phyloP scores from a whole-genome alignment of 202 grass and related monocot species.

The Schoenoplectus tabernaemontani region DNA sequence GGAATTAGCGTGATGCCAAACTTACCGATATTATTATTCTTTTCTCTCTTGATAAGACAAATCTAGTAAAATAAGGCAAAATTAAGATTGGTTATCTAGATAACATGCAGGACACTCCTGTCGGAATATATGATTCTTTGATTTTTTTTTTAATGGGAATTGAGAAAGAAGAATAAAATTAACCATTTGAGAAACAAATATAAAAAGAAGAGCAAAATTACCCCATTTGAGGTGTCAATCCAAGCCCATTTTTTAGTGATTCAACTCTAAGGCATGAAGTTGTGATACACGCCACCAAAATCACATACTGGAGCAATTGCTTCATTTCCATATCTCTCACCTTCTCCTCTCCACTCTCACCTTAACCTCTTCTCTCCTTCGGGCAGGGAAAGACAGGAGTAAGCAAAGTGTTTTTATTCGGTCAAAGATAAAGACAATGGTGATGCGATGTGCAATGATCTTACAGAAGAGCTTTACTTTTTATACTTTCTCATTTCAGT shows the following conservation, averaged over 20 bases:
- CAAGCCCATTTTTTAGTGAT: slow-evolving; percentile 42
- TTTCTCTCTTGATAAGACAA: not conserved
- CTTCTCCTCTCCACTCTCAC: no score
- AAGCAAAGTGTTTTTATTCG: not conserved
- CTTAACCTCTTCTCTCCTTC: not conserved
- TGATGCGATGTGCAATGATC: not conserved
- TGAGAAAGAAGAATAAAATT: slow-evolving; percentile 5
- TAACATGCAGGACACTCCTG: not conserved
- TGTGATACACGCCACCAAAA: not conserved
- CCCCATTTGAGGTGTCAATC: slow-evolving; percentile 70
- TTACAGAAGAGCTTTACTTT: not conserved
- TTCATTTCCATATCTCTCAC: not conserved
- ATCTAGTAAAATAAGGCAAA: not conserved
- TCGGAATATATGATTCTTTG: not conserved
- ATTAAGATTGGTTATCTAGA: not conserved
- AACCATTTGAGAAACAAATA: not conserved
- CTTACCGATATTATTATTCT: not conserved
- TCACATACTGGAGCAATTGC: not conserved
- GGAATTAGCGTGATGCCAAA: not conserved
- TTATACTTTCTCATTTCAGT: not conserved
- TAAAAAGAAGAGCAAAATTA: slow-evolving; percentile 7
- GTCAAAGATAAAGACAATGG: not conserved
- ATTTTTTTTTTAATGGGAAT: not conserved
- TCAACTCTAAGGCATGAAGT: not conserved
- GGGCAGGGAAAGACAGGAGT: not conserved